A percentile compares a stretch with the other conserved stretches of the same genome.
These are phyloP conservation scores for Ogataea trehalophila DNA, from an alignment of 805 yeast species.

Conservation along the genomic window DNA sequence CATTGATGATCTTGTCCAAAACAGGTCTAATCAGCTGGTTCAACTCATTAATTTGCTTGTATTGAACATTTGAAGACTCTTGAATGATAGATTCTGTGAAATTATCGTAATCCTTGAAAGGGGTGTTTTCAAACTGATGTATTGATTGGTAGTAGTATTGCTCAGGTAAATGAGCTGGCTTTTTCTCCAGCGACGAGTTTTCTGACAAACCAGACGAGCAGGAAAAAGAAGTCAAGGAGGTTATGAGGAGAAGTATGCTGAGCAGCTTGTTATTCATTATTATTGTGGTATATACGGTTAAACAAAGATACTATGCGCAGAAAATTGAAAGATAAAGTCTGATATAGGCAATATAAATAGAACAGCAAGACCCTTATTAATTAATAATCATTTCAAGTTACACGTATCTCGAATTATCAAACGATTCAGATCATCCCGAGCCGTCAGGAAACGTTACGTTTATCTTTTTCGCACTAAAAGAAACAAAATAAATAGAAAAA, in stretches of 20 bases:
- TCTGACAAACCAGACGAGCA: conserved; percentile 10
- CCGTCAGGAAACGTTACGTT: no score
- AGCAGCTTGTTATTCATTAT: background rate
- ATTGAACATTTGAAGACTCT: conserved; percentile 30
- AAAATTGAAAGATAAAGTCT: no score
- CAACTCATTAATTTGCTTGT: conserved; percentile 45
- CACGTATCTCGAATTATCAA: no score
- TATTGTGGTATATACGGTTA: no score
- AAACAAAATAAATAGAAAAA: no score
- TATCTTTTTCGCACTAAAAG: no score
- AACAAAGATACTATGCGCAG: no score
- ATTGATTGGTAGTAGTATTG: conserved; percentile 23
- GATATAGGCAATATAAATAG: no score
- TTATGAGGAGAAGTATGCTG: background rate
- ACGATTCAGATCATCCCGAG: no score
- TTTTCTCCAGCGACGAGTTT: conserved; percentile 19
- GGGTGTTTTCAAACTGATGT: conserved; percentile 30
- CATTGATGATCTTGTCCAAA: conserved; percentile 53
- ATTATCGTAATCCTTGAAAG: conserved; percentile 21
- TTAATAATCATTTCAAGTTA: no score
- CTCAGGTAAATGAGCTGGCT: conserved; percentile 20
- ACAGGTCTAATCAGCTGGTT: conserved; percentile 51
- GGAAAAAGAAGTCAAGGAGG: background rate
- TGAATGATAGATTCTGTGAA: conserved; percentile 20
- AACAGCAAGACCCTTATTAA: no score